A percentile compares a stretch with the other conserved stretches of the same genome.
Evolutionary conservation across 495 filamentous ascomycete genomes (phyloP).

Genomic region (Poronia punctata): DNA sequence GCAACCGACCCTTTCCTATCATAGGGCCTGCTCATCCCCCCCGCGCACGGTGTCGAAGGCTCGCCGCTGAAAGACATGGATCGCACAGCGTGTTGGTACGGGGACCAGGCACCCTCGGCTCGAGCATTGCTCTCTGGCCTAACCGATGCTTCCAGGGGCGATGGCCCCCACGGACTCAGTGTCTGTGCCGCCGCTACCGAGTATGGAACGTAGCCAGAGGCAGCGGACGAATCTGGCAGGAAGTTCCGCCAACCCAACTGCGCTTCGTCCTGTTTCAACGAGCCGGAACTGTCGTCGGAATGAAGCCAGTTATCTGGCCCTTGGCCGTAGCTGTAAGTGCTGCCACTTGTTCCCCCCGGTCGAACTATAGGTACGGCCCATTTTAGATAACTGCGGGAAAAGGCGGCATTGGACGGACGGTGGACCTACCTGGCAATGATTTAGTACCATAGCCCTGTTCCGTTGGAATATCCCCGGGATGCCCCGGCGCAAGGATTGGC

Average conservation of each 20-base stretch:
- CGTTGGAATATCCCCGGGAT: conserved; percentile 35
- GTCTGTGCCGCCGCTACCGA: conserved; percentile 29
- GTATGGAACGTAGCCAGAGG: conserved; percentile 35
- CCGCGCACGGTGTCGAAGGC: conserved; percentile 16
- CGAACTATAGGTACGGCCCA: too few species aligned
- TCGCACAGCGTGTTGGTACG: conserved; percentile 33
- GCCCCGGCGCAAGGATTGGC: conserved; percentile 38
- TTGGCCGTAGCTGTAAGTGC: conserved; percentile 34
- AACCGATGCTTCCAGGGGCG: conserved; percentile 9
- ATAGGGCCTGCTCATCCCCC: conserved; percentile 16
- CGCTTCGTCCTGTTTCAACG: conserved; percentile 27
- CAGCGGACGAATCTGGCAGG: conserved; percentile 32
- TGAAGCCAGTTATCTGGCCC: conserved; percentile 37
- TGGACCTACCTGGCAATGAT: conserved; percentile 42
- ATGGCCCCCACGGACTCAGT: conserved; percentile 34
- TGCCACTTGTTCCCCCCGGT: conserved; percentile 23
- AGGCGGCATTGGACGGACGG: too few species aligned
- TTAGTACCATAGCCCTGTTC: conserved; percentile 32
- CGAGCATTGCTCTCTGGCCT: conserved; percentile 12
- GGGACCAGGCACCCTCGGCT: conserved; percentile 26
- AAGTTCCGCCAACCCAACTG: conserved; percentile 33
- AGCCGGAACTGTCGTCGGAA: conserved; percentile 32
- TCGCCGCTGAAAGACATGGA: conserved; percentile 41
- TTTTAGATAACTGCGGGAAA: too few species aligned
- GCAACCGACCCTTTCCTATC: conserved; percentile 27